These are phyloP conservation scores for Sicyos edulis DNA, from an alignment of 306 rosid species.

Conservation along the genomic window DNA sequence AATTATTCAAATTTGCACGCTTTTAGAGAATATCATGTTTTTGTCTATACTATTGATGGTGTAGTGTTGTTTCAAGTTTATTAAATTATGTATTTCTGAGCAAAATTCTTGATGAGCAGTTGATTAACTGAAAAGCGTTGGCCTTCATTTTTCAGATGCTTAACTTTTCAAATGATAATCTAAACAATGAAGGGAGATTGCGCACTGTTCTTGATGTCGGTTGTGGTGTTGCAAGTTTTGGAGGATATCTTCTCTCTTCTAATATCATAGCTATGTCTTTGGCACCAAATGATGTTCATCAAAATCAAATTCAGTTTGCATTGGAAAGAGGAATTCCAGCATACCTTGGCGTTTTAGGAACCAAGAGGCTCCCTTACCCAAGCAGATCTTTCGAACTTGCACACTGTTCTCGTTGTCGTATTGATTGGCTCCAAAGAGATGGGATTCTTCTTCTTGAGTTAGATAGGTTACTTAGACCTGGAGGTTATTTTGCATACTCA, in stretches of 20 bases:
- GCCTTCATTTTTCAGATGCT: constrained; percentile 63
- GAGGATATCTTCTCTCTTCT: constrained; percentile 83
- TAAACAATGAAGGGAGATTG: constrained; percentile 75
- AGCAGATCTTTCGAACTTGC: constrained; percentile 97
- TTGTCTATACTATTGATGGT: not conserved
- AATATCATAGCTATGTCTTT: constrained; percentile 78
- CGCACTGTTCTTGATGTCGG: constrained; percentile 92
- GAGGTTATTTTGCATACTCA: constrained; percentile 93
- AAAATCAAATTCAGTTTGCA: constrained; percentile 96
- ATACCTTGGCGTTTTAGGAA: constrained; percentile 88
- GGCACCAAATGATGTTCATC: constrained; percentile 98
- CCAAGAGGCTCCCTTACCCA: constrained; percentile 95
- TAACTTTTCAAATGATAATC: constrained; percentile 66
- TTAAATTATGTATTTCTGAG: not conserved
- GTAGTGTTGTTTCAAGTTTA: not conserved
- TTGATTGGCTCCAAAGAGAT: constrained; percentile 97
- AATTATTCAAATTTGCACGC: not conserved
- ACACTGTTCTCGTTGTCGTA: constrained; percentile 95
- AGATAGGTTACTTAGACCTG: constrained; percentile 79
- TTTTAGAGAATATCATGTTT: not conserved
- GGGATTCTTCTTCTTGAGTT: constrained; percentile 88
- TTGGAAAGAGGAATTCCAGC: constrained; percentile 96
- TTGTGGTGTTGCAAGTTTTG: constrained; percentile 97
- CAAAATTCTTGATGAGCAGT: not conserved
- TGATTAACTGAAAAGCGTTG: not conserved